Percentiles rank a stretch among this genome's conserved stretches.
phyloP scores from a whole-genome alignment of 2,329 filamentous ascomycete genomes.

The Neonectria coccinea region DNA sequence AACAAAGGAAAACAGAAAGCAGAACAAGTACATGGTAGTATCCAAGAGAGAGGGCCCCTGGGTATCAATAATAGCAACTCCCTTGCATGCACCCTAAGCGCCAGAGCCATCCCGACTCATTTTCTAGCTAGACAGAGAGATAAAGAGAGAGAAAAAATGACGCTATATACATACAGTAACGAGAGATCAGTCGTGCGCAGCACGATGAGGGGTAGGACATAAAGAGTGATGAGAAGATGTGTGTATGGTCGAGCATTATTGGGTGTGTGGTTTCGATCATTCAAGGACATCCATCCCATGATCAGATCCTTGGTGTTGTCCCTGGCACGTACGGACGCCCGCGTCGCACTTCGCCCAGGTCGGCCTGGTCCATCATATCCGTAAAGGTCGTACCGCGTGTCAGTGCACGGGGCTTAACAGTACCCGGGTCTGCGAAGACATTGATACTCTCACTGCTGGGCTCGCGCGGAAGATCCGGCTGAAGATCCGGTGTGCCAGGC shows the following conservation, averaged over 20 bases:
- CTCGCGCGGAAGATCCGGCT: slow-evolving; percentile 55
- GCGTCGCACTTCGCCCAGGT: slow-evolving; percentile 55
- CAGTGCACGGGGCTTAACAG: slow-evolving; percentile 45
- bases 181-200: slow-evolving; percentile 10
- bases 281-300: too few relatives aligned
- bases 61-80: slow-evolving; percentile 43
- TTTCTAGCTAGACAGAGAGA: slow-evolving; percentile 23
- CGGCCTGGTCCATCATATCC: slow-evolving; percentile 64
- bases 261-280: background rate
- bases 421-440: slow-evolving; percentile 63
- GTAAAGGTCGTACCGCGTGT: slow-evolving; percentile 62
- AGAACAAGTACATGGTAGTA: slow-evolving; percentile 5
- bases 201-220: slow-evolving; percentile 12
- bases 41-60: slow-evolving; percentile 26
- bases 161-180: slow-evolving; percentile 9
- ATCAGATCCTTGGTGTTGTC: slow-evolving; percentile 49
- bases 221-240: slow-evolving; percentile 10
- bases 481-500: slow-evolving; percentile 50
- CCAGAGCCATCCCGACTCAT: slow-evolving; percentile 19
- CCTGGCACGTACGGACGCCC: slow-evolving; percentile 58
- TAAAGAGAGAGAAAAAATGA: slow-evolving; percentile 6
- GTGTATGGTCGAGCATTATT: background rate
- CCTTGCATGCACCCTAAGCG: slow-evolving; percentile 35
- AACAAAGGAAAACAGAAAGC: slow-evolving; percentile 26
- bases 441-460: slow-evolving; percentile 64